Evolutionary conservation across 495 filamentous ascomycete species (phyloP).

Genomic region (Penicillium manginii): DNA sequence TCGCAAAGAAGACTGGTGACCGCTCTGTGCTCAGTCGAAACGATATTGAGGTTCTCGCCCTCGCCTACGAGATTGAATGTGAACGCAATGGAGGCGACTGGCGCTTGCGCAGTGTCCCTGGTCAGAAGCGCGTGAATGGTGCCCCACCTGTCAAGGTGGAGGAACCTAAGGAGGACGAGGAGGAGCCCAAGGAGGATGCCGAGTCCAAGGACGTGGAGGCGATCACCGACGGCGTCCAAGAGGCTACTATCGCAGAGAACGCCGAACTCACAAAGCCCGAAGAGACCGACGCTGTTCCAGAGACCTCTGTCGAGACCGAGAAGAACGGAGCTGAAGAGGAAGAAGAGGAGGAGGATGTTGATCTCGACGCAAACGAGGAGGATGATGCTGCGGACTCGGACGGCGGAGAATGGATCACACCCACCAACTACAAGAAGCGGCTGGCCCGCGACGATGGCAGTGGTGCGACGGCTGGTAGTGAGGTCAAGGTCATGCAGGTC

Average conservation of each 20-base stretch:
- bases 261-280: slow-evolving; percentile 21
- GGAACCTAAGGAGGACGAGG: slow-evolving; percentile 25
- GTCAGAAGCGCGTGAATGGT: slow-evolving; percentile 77
- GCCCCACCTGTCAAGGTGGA: slow-evolving; percentile 56
- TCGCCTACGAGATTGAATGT: slow-evolving; percentile 89
- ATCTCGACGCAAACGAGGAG: slow-evolving; percentile 59
- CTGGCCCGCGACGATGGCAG: slow-evolving; percentile 64
- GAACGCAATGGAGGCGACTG: slow-evolving; percentile 83
- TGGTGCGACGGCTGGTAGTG: slow-evolving; percentile 47
- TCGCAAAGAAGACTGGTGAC: slow-evolving; percentile 89
- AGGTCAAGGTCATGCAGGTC: slow-evolving; percentile 70
- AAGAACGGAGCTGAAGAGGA: slow-evolving; percentile 35
- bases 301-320: neutral
- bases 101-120: slow-evolving; percentile 74
- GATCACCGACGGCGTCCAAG: slow-evolving; percentile 34
- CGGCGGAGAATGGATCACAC: slow-evolving; percentile 91
- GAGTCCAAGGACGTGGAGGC: slow-evolving; percentile 36
- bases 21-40: slow-evolving; percentile 81
- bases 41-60: slow-evolving; percentile 85
- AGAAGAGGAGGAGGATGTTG: slow-evolving; percentile 52
- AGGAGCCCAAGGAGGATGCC: slow-evolving; percentile 26
- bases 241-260: slow-evolving; percentile 26
- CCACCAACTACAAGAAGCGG: slow-evolving; percentile 84
- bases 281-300: slow-evolving; percentile 5
- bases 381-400: slow-evolving; percentile 62